These are phyloP conservation scores for Fusarium falciforme DNA, from an alignment of 2,329 filamentous ascomycete species.

Conservation along the genomic window DNA sequence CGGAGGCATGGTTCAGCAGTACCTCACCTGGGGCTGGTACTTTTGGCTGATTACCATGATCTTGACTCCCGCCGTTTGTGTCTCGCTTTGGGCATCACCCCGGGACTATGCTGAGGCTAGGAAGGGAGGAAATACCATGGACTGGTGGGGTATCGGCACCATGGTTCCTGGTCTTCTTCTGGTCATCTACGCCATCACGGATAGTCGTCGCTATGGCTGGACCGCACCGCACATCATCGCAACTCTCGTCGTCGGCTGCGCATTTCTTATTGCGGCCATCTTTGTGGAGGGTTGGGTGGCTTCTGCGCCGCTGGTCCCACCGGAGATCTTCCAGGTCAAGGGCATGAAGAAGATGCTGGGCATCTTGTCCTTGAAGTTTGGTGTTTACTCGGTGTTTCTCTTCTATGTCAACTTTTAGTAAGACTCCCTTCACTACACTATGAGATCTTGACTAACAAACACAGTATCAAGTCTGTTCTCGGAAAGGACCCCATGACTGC, in stretches of 20 bases:
- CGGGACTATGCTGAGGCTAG: constrained; percentile 49
- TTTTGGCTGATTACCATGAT: constrained; percentile 70
- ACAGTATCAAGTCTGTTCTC: constrained; percentile 64
- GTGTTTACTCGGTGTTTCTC: constrained; percentile 70
- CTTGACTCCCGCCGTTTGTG: constrained; percentile 58
- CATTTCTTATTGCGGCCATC: constrained; percentile 64
- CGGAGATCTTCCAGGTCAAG: constrained; percentile 70
- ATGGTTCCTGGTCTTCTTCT: constrained; percentile 70
- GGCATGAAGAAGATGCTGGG: constrained; percentile 68
- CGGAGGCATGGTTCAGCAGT: constrained; percentile 70
- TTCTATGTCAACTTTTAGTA: constrained; percentile 74
- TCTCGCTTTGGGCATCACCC: constrained; percentile 53
- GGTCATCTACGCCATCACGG: constrained; percentile 76
- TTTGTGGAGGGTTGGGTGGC: constrained; percentile 76
- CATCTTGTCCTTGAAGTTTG: constrained; percentile 59
- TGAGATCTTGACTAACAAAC: constrained; percentile 10
- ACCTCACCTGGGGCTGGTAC: constrained; percentile 72
- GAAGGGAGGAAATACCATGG: constrained; percentile 59
- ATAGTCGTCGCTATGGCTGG: constrained; percentile 73
- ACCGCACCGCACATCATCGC: constrained; percentile 71
- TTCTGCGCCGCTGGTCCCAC: constrained; percentile 69
- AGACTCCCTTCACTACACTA: constrained; percentile 38
- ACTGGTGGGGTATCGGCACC: constrained; percentile 68
- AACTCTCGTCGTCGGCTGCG: constrained; percentile 66
- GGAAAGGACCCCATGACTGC: constrained; percentile 62